Evolutionary conservation across 192 early-diverging fungal species (phyloP), one percentile per base, ranked within the genome.

Genomic region (Funneliformis geosporum): DNA sequence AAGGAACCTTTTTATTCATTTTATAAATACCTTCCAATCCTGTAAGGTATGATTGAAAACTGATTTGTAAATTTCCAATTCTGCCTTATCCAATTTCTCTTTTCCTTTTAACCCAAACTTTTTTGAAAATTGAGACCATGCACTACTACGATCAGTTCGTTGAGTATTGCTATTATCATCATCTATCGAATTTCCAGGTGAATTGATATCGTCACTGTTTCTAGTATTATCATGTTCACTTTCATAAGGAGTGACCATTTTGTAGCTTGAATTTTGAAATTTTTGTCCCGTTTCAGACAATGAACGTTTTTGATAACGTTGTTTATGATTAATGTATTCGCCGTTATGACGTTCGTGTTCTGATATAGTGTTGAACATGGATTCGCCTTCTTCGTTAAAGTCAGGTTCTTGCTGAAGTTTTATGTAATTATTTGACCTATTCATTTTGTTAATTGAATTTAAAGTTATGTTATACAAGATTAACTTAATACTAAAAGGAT

Each of bases 1-100:
- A 66, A 27, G 27, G 25, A 10, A 2, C 10, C 2, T 62, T 62
- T 8, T 66, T 28, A 65, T 14, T 8, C 11, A 21, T 66, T 40
- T 44, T 18, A 39, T 18, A 75, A 25, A 75, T 75, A 75, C 73
- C 73, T 75, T 55, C 59, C 55, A 61, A 75, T 75, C 38, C 44
- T 75, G n/a, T 25, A 62, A 39, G 18, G 43, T 23, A 1, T 40
- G 8, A 25, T 40, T 62, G n/a, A 75, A 75, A 75, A 75, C 59
- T 12, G 73, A 61, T 59, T 38, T 23, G 42, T 23, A 25, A 40
- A 60, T 38, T n/a, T 75, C 47, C 14, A 69, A 42, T 23, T 61
- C 59, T 11, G 60, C 14, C 18, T 59, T 23, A 75, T 60, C 12
- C 42, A 23, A n/a, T 25, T 75, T 75, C 3, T 18, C 38, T 1